Evolutionary conservation across 768 basidiomycete genomes (phyloP).

Genomic region (Hypholoma sublateritium): DNA sequence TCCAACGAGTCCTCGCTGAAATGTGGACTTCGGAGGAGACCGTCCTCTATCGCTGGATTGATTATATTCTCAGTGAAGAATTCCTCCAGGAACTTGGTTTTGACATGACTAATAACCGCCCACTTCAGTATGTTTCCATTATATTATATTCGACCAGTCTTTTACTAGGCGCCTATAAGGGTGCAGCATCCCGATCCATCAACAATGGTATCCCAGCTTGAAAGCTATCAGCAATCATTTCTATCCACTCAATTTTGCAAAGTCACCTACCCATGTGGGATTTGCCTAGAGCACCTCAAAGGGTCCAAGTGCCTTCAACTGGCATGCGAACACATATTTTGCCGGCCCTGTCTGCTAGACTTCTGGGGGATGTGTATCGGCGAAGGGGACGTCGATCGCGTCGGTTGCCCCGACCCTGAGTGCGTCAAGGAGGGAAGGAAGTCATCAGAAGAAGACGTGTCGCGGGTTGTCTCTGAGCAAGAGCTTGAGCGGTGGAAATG

Average conservation of each 20-base stretch:
- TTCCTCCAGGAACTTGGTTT: constrained; percentile 50
- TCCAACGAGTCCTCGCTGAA: constrained; percentile 41
- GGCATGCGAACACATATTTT: constrained; percentile 78
- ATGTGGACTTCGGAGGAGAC: constrained; percentile 65
- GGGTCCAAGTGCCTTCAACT: constrained; percentile 74
- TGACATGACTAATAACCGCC: constrained; percentile 21
- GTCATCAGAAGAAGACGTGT: constrained; percentile 70
- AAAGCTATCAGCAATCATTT: constrained; percentile 45
- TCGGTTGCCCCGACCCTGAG: constrained; percentile 77
- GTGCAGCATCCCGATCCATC: constrained; percentile 58
- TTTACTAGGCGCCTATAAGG: constrained; percentile 24
- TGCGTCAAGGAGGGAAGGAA: constrained; percentile 67
- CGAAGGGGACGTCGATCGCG: constrained; percentile 77
- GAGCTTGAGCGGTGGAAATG: constrained; percentile 75
- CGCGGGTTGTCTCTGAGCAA: constrained; percentile 63
- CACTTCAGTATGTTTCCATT: constrained; percentile 36
- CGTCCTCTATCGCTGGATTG: constrained; percentile 70
- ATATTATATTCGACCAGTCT: background rate
- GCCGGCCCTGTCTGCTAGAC: constrained; percentile 72
- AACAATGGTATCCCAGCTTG: constrained; percentile 47
- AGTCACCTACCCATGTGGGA: constrained; percentile 67
- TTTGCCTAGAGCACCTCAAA: constrained; percentile 74
- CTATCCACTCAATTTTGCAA: constrained; percentile 56
- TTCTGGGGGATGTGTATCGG: constrained; percentile 82
- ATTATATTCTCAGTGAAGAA: constrained; percentile 65